phyloP scores from a whole-genome alignment of 192 early-diverging fungal species.

The Mycoemilia scoparia region DNA sequence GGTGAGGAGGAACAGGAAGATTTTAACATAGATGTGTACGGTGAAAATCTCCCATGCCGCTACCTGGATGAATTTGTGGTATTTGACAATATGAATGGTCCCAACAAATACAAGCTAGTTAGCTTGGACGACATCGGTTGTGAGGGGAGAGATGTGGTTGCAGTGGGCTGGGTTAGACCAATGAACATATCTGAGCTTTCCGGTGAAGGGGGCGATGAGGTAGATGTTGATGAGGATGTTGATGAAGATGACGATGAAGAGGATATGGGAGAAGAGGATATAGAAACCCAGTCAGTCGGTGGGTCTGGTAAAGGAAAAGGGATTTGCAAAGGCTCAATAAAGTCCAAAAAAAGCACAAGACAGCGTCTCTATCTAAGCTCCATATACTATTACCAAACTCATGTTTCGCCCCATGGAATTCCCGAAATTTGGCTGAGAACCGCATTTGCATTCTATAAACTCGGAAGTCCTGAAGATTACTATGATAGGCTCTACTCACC shows the following conservation, averaged over 20 bases:
- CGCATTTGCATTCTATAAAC: slow-evolving; percentile 27
- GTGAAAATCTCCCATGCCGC: slow-evolving; percentile 26
- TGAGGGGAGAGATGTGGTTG: slow-evolving; percentile 21
- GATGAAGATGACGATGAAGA: slow-evolving; percentile 13
- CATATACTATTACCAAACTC: slow-evolving; percentile 20
- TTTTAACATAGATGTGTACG: slow-evolving; percentile 1
- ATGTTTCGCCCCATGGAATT: slow-evolving; percentile 5
- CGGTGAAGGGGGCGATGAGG: neutral
- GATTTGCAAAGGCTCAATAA: slow-evolving; percentile 7
- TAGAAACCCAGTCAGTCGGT: slow-evolving; percentile 1
- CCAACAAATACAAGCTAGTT: slow-evolving; percentile 8
- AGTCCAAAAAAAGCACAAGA: slow-evolving; percentile 11
- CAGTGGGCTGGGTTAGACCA: slow-evolving; percentile 29
- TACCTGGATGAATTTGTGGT: slow-evolving; percentile 33
- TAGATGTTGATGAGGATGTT: slow-evolving; percentile 15
- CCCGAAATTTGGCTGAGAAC: slow-evolving; percentile 27
- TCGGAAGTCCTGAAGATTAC: slow-evolving; percentile 13
- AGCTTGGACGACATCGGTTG: slow-evolving; percentile 28
- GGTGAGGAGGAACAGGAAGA: slow-evolving; percentile 16
- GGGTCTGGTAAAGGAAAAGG: slow-evolving; percentile 2
- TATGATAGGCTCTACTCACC: slow-evolving; percentile 12
- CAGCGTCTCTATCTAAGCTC: slow-evolving; percentile 25
- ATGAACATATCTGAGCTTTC: slow-evolving; percentile 10
- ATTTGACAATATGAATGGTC: slow-evolving; percentile 15
- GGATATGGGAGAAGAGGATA: slow-evolving; percentile 3